Base-by-base conservation (phyloP, 2,329 filamentous ascomycete species). In the Penicillium hesseltinei region DNA sequence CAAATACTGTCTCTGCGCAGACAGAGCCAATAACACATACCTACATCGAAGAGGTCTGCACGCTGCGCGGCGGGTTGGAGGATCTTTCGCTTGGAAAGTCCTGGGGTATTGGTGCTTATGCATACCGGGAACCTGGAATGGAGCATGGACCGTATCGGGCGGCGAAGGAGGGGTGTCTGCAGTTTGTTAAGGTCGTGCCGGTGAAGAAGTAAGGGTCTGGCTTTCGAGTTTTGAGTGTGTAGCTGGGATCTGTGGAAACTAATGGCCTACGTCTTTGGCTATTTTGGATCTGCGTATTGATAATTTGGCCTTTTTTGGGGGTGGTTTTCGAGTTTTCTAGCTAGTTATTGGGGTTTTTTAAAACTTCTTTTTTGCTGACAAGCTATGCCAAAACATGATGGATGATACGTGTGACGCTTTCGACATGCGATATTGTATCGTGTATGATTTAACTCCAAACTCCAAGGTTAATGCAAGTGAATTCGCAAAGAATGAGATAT, bases 41-140 rank as follows among this genome's bases (percentile, higher is more conserved):
- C 23, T 77, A 72, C 49, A 66, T 73, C 42, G 75, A 77, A 50
- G 75, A 77, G 48, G 74, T 77, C 48, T 75, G 68, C 56, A 65
- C 77, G 39, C 60, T 73, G 17, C 69, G 74, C 35, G 74, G 73
- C 15, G 71, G 73, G 40, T 56, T 77, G 51, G 68, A 67, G 56
- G 74, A 76, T 61, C 61, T 66, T 39, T 66, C 64, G 17, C 63
- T 75, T 9, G 59, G 54, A 19, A 61, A 69, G 51, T 59, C 66
- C 9, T 77, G 71, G 70, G 57, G 67, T 13, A 67, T 69, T 47
- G 74, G 74, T 38, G 67, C 71, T 4, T 77, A 77, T 68, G 75
- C 74, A 15, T 77, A 77, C 60, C 69, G 75, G 21, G 68, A 73
- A 48, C 73, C 74, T 15, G 74, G 73, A 10, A 77, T 75, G 75